Evolutionary conservation across 345 rosid genomes (phyloP), one percentile per base, ranked within the genome.

Genomic region (Cardamine chenopodiifolia): DNA sequence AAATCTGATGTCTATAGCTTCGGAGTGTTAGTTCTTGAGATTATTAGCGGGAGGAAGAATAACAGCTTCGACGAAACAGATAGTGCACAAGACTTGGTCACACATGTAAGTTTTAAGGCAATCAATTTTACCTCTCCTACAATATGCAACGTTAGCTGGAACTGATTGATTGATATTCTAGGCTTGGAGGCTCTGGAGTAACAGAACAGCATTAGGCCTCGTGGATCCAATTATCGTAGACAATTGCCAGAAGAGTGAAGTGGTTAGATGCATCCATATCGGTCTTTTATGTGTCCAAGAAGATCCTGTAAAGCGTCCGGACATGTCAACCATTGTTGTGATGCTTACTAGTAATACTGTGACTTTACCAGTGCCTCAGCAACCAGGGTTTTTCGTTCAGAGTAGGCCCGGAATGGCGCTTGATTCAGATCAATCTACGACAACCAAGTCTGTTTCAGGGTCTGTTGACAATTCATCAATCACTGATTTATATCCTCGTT

Each of bases 281-380:
- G 90, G 91, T 4, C 70, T 89, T 29, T 58, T 89, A 26, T 89
- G 95, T 63, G 92, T 84, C 44, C 90, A 89, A 62, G 85, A 83
- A 82, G 87, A 89, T 68, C 82, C 90, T 13, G 66, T 40, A 15
- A 80, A 80, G 50, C 81, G 90, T 63, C 90, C 96, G 0, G 73
- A 82, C 4, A 78, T 89, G 84, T 71, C 88, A 9, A 56, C 66
- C 6, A 82, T 86, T 5, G 76, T 83, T 52, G 28, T 62, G 25
- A 83, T 85, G 86, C 52, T 89, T 67, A 75, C 25, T 53, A 84
- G 80, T 58, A 75, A 84, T 3, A 62, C 75, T 5, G 20, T 70
- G 53, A 67, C 82, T 15, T 81, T 86, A 62, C 77, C 77, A 1
- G 26, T 59, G 8, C 87, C 92, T 1, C 13, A 53, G 55, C 54